Percentiles rank a stretch among this genome's conserved stretches.
Evolutionary conservation across 2,329 filamentous ascomycete genomes (phyloP).

Genomic region (Xylaria sp.): DNA sequence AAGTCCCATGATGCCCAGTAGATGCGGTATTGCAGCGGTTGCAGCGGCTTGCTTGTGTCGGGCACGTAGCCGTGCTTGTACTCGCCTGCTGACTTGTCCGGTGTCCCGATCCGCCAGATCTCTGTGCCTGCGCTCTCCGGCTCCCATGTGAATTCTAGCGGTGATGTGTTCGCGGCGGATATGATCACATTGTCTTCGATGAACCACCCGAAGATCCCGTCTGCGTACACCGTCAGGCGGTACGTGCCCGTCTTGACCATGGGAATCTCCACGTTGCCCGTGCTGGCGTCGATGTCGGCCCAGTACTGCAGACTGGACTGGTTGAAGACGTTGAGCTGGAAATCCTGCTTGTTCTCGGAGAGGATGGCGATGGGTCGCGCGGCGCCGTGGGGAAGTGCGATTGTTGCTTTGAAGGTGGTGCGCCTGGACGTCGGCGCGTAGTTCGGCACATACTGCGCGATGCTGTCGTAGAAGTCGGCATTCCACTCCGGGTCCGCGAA

Average conservation of each 20-base stretch:
- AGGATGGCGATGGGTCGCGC: conserved; percentile 66
- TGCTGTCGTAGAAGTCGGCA: conserved; percentile 70
- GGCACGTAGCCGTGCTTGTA: conserved; percentile 67
- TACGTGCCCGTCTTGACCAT: conserved; percentile 68
- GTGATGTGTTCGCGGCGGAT: neutral
- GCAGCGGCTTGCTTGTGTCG: conserved; percentile 49
- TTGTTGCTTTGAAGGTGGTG: conserved; percentile 61
- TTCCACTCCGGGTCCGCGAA: conserved; percentile 66
- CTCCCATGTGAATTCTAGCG: conserved; percentile 6
- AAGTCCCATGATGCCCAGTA: conserved; percentile 73
- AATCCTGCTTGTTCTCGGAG: conserved; percentile 62
- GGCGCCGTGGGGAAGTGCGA: conserved; percentile 64
- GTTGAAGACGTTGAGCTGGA: conserved; percentile 68
- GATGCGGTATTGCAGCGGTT: conserved; percentile 66
- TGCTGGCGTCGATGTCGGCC: conserved; percentile 58
- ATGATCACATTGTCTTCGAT: conserved; percentile 60
- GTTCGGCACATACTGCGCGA: conserved; percentile 52
- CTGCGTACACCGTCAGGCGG: conserved; percentile 70
- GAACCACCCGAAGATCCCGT: conserved; percentile 70
- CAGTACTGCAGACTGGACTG: conserved; percentile 70
- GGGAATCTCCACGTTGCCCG: conserved; percentile 60
- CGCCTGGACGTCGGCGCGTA: conserved; percentile 65
- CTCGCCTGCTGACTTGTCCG: conserved; percentile 71
- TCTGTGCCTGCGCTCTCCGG: conserved; percentile 52
- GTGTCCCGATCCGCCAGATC: conserved; percentile 71